Base-by-base conservation (phyloP, 257 asterid genomes). In the Scutellaria galericulata region DNA sequence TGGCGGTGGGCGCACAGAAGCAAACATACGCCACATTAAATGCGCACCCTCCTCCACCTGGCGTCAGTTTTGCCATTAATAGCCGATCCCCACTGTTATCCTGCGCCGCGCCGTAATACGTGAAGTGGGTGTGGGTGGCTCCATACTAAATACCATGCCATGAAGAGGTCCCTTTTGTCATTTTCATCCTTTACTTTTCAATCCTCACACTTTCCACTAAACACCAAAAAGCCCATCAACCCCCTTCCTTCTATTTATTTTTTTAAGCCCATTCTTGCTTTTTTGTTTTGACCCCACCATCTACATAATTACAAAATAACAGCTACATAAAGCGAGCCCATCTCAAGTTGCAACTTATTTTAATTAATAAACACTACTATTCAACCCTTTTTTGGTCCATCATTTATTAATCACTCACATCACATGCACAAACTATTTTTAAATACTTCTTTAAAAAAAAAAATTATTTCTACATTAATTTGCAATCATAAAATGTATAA, bases 21-120 rank as follows among this genome's bases (percentile, higher is more conserved):
- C 70, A 68, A 78, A 75, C 85, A 70, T 75, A 72, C 75, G 76
- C 74, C 82, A 60, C 71, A 82, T 55, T 81, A 78, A 87, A 78
- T 80, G 84, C 82, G 78, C 84, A 80, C 80, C 74, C 77, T 57
- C 76, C 78, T 63, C 80, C 84, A 77, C 85, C 77, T 82, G 86
- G 83, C 85, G 77, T 78, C 88, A 42, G 78, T 79, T 80, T 85
- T 79, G 63, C 87, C 86, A 80, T 85, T 78, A 75, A 78, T 78
- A 77, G 70, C 75, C 64, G 27, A 24, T 63, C 77, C 75, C 64
- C 41, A n/a, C 15, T 77, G 68, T 65, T 75, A 71, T 59, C 78
- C 71, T 72, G 70, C 80, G 76, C 78, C 68, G 74, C 78, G 73
- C 81, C 76, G 78, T 64, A 62, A 24, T 24, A 24, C 27, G 27